Conservation (phyloP, 768 basidiomycete genomes). For the Paxillus involutus region DNA sequence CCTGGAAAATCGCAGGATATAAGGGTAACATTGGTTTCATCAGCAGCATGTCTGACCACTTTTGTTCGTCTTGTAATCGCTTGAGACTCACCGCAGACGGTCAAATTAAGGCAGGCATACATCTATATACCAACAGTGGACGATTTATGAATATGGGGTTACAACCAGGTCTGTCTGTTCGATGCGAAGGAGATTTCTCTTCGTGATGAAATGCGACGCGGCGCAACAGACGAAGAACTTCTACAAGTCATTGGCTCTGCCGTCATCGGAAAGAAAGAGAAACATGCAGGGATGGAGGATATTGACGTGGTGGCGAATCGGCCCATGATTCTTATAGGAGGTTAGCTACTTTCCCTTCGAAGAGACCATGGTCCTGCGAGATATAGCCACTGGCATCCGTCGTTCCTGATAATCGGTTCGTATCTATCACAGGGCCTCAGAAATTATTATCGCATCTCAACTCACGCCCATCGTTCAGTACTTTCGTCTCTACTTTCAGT, state of each 20-base stretch:
- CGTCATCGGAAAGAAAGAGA: slow-evolving; percentile 70
- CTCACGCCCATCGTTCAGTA: neutral
- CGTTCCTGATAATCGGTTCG: slow-evolving; percentile 21
- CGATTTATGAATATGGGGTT: slow-evolving; percentile 1
- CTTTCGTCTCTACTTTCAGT: neutral
- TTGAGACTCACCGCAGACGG: slow-evolving; percentile 88
- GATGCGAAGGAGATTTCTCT: slow-evolving; percentile 83
- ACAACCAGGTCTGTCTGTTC: slow-evolving; percentile 76
- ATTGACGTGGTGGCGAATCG: slow-evolving; percentile 77
- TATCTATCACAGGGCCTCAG: slow-evolving; percentile 21
- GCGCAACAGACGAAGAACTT: slow-evolving; percentile 63
- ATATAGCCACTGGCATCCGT: slow-evolving; percentile 14
- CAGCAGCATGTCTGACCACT: slow-evolving; percentile 92
- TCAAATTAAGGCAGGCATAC: slow-evolving; percentile 68
- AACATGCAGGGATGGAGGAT: slow-evolving; percentile 82
- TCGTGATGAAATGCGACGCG: slow-evolving; percentile 67
- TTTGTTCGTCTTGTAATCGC: slow-evolving; percentile 83
- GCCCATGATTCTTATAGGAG: slow-evolving; percentile 93
- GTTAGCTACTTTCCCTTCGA: slow-evolving; percentile 59
- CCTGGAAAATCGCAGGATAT: slow-evolving; percentile 73
- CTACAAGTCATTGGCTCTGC: slow-evolving; percentile 62
- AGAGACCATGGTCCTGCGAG: slow-evolving; percentile 5
- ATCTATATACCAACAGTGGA: neutral
- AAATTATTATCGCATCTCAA: slow-evolving; percentile 4
- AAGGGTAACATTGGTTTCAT: slow-evolving; percentile 81